These are phyloP conservation scores for Aspergillus aculeatinus DNA, from an alignment of 2,329 filamentous ascomycete genomes.

Conservation along the genomic window DNA sequence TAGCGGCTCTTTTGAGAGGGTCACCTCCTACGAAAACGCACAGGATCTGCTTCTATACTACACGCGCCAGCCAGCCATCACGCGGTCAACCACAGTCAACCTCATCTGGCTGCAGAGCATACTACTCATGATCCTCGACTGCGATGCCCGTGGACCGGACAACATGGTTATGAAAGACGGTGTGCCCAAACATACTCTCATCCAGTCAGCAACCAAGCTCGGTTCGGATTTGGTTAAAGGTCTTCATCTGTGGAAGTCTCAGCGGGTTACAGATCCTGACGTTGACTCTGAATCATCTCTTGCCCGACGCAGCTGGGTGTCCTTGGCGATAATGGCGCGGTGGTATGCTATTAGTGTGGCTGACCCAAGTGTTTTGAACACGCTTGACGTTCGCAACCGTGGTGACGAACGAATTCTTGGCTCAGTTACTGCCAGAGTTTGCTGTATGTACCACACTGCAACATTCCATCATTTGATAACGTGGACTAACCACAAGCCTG, in stretches of 20 bases:
- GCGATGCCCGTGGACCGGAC: slow-evolving; percentile 43
- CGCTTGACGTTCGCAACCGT: slow-evolving; percentile 38
- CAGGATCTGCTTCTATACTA: slow-evolving; percentile 41
- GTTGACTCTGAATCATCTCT: slow-evolving; percentile 43
- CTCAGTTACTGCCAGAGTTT: slow-evolving; percentile 37
- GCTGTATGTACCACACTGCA: slow-evolving; percentile 31
- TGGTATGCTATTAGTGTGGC: slow-evolving; percentile 46
- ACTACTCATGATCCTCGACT: slow-evolving; percentile 44
- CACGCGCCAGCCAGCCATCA: slow-evolving; percentile 37
- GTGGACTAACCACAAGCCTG: slow-evolving; percentile 9
- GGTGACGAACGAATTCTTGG: slow-evolving; percentile 41
- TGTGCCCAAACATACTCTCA: slow-evolving; percentile 40
- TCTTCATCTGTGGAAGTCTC: slow-evolving; percentile 39
- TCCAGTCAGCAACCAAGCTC: slow-evolving; percentile 41
- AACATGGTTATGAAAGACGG: slow-evolving; percentile 43
- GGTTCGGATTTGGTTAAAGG: slow-evolving; percentile 41
- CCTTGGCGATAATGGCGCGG: slow-evolving; percentile 39
- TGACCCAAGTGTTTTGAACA: slow-evolving; percentile 39
- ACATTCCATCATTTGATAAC: not conserved
- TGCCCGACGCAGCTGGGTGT: slow-evolving; percentile 42
- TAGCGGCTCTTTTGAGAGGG: slow-evolving; percentile 33
- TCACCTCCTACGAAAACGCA: slow-evolving; percentile 40
- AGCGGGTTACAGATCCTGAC: slow-evolving; percentile 35
- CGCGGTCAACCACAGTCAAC: slow-evolving; percentile 37
- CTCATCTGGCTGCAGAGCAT: slow-evolving; percentile 44